Evolutionary conservation across 2,329 filamentous ascomycete genomes (phyloP), one percentile per base, ranked within the genome.

Genomic region (Parafenestella ontariensis): DNA sequence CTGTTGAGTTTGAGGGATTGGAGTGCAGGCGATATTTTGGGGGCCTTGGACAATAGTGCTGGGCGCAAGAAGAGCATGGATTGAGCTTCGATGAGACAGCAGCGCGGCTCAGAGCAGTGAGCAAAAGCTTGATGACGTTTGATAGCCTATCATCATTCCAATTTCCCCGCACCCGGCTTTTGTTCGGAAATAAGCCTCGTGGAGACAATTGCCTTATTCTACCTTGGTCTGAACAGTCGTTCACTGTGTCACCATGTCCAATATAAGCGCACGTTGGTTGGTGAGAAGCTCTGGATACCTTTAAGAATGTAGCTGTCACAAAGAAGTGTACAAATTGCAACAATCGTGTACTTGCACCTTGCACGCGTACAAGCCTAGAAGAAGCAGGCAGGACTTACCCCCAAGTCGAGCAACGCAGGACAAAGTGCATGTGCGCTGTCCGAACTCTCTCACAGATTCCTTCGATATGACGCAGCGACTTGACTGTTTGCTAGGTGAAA

Each of bases 21-120:
- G 23, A 62, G 40, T n/a, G 44, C 36, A 42, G 39, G 40, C 18
- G 54, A 21, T 48, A 59, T 8, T 53, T 40, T 59, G 2, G 49
- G 23, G 34, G 53, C 40, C 39, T 43, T 50, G 9, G 56, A 29
- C 6, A 63, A 41, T 5, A 63, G 40, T 5, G 54, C 26, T 36
- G 59, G 56, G 40, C 64, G 65, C 45, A 68, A 21, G 33, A 62
- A 58, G 36, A 70, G 47, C 71, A 73, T 74, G 20, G 59, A 65
- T 54, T 59, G 52, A 54, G 41, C 24, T 49, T 33, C 20, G 41
- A 45, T 36, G 44, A 49, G 20, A 41, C 23, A 36, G 41, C 10
- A 47, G 36, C 36, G 49, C 23, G 43, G 46, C 50, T 54, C 47
- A 48, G 34, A 45, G 36, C 18, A 18, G 23, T 21, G 8, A 23